Evolutionary conservation across 257 asterid genomes (phyloP), one percentile per base, ranked within the genome.

Genomic region (Solanum sejunctum): DNA sequence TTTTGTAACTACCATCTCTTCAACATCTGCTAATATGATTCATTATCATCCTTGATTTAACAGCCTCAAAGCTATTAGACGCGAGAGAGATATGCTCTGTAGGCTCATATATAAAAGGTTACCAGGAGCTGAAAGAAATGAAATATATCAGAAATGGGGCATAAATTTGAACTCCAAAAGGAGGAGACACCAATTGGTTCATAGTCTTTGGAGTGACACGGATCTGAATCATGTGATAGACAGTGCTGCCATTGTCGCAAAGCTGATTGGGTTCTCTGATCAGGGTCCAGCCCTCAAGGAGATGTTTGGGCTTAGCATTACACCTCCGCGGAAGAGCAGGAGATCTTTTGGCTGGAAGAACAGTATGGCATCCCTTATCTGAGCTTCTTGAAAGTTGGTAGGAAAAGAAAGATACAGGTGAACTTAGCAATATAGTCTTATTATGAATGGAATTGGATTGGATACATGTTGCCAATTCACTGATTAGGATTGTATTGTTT

Each of bases 221-320:
- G 88, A 88, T 55, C 51, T 84, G 90, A 84, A 84, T 47, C 83
- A 85, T 64, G 89, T 88, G 21, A 73, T 85, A 9, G 89, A 89
- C 52, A 91, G 93, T 57, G 93, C 91, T 81, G 85, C 90, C 18
- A 82, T 88, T 36, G 85, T 91, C 18, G 93, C 93, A 13, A 91
- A 87, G 87, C 87, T 91, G 83, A 89, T 91, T 82, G 87, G 88
- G 83, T 91, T 91, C 84, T 88, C 88, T 20, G 89, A 88, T 77
- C 84, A 89, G 64, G 89, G 90, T 45, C 87, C 83, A 20, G 89
- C 91, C 55, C 88, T 84, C 17, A 91, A 89, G 89, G 93, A 91
- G 90, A 89, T 89, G 92, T 89, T 89, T 86, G 93, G 93, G 56
- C 92, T 91, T 67, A 91, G 91, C 86, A 89, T 91, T 90, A 83